phyloP scores from a whole-genome alignment of 805 yeast species.

The Starmerella davenportii region DNA sequence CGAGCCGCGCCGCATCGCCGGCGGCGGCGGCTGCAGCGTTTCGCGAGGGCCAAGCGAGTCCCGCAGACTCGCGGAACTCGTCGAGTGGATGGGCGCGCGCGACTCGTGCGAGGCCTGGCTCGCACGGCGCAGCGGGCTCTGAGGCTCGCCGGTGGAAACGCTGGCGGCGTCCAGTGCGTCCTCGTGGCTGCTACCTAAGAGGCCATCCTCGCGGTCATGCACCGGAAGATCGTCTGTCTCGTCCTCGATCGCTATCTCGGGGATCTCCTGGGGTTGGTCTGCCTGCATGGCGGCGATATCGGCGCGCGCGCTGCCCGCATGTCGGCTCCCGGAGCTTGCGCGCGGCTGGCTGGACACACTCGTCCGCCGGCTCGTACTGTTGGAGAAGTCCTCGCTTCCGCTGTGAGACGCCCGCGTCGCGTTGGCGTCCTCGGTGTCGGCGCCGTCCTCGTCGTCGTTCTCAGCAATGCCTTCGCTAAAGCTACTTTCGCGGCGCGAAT shows the following conservation, averaged over 20 bases:
- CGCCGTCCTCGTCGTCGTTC: conserved; percentile 4
- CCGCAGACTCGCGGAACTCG: neutral
- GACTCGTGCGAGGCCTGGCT: neutral
- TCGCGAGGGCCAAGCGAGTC: too few species aligned
- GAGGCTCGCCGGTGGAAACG: neutral
- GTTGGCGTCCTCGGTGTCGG: neutral
- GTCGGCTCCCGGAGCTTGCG: neutral
- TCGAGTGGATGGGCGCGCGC: neutral
- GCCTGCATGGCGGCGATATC: neutral
- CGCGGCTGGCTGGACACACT: too few species aligned
- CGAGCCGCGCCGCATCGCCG: neutral
- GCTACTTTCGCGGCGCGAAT: conserved; percentile 2
- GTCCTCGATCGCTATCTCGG: neutral
- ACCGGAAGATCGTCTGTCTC: too few species aligned
- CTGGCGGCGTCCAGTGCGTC: neutral
- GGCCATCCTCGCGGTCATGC: too few species aligned
- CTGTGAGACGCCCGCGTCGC: neutral
- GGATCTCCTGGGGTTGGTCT: neutral
- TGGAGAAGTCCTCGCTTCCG: neutral
- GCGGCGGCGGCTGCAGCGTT: neutral
- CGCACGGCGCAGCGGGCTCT: neutral
- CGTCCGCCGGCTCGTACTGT: neutral
- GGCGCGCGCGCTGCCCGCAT: neutral
- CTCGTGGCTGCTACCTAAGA: neutral
- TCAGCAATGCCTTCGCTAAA: conserved; percentile 17